These are phyloP conservation scores for Sugiyamaella grinbergsii DNA, from an alignment of 1,139 yeast genomes.

Conservation along the genomic window DNA sequence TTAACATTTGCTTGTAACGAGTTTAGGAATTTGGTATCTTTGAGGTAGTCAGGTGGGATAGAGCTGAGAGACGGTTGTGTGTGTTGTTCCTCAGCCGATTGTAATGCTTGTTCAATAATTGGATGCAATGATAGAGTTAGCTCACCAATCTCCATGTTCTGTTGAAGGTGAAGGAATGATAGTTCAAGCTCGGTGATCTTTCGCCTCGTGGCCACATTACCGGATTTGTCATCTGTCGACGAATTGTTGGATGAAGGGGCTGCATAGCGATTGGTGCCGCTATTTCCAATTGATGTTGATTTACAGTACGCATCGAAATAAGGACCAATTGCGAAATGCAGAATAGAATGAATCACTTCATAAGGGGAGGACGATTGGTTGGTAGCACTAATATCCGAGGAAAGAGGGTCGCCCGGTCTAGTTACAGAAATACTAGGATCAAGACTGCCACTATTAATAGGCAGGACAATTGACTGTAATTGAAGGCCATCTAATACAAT, in stretches of 20 bases:
- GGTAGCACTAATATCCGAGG: not conserved
- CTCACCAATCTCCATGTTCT: slow-evolving; percentile 69
- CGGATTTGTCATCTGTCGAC: slow-evolving; percentile 24
- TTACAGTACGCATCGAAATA: slow-evolving; percentile 51
- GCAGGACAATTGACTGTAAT: slow-evolving; percentile 43
- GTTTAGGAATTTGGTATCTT: slow-evolving; percentile 63
- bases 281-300: slow-evolving; percentile 22
- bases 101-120: slow-evolving; percentile 48
- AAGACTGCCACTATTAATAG: slow-evolving; percentile 24
- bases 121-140: slow-evolving; percentile 58
- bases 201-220: slow-evolving; percentile 43
- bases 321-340: slow-evolving; percentile 58
- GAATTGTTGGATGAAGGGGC: not conserved
- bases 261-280: slow-evolving; percentile 15
- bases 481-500: slow-evolving; percentile 45
- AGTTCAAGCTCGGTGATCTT: slow-evolving; percentile 70
- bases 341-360: slow-evolving; percentile 59
- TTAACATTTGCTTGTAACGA: slow-evolving; percentile 67
- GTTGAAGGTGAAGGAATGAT: slow-evolving; percentile 70
- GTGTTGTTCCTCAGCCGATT: slow-evolving; percentile 34
- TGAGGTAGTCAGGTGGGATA: slow-evolving; percentile 44
- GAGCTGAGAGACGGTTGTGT: slow-evolving; percentile 36
- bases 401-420: not conserved
- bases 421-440: not conserved
- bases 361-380: slow-evolving; percentile 41